phyloP scores from a whole-genome alignment of 2,329 filamentous ascomycete genomes.

The Chalaropsis thielavioides region DNA sequence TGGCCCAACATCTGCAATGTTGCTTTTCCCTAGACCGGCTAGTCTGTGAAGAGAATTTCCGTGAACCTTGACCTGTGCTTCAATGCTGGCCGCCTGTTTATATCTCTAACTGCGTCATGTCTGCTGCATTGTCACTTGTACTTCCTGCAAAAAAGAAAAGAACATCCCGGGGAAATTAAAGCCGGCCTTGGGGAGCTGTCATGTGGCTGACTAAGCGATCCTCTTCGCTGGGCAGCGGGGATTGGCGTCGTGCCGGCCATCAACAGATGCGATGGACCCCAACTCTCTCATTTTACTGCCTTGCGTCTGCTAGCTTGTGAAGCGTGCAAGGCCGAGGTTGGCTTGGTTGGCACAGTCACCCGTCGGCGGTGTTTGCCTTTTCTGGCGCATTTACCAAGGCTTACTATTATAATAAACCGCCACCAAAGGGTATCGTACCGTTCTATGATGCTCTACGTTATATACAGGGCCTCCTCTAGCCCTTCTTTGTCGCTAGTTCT shows the following conservation, averaged over 20 bases:
- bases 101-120: neutral
- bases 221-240: neutral
- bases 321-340: neutral
- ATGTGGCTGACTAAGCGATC: neutral
- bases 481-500: constrained; percentile 7
- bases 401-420: no score
- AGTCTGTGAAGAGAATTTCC: neutral
- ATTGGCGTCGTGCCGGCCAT: no score
- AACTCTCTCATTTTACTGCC: constrained; percentile 1
- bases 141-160: neutral
- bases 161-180: neutral
- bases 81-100: neutral
- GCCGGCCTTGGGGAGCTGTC: neutral
- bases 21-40: no score
- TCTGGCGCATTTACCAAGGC: neutral
- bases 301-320: neutral
- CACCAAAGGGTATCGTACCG: neutral
- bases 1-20: no score
- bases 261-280: neutral
- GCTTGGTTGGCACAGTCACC: neutral
- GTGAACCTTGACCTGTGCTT: neutral
- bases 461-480: neutral
- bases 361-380: neutral
- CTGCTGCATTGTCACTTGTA: neutral
- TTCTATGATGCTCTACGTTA: neutral